Percentiles rank a stretch among this genome's conserved stretches.
phyloP scores from a whole-genome alignment of 768 basidiomycete species.

The Xerocomus potaroensis region DNA sequence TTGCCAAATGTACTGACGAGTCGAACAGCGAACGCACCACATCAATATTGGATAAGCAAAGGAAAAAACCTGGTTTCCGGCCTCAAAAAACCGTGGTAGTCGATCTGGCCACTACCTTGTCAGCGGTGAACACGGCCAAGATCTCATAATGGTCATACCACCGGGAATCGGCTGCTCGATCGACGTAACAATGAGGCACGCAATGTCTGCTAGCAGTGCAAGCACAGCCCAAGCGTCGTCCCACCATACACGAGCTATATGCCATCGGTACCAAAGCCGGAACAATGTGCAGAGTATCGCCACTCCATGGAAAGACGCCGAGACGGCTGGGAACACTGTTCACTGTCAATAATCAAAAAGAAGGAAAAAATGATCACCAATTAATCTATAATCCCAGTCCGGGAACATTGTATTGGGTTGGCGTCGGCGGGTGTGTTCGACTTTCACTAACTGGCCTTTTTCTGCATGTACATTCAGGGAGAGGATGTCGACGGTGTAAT shows the following conservation, averaged over 20 bases:
- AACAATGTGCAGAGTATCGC: constrained; percentile 23
- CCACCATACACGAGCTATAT: constrained; percentile 21
- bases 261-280: constrained; percentile 20
- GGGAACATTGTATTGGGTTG: constrained; percentile 11
- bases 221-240: constrained; percentile 21
- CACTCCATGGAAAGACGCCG: constrained; percentile 16
- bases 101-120: not conserved
- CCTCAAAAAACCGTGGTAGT: constrained; percentile 5
- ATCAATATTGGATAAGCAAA: constrained; percentile 15
- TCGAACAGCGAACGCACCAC: constrained; percentile 2
- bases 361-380: constrained; percentile 7
- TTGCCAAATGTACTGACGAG: not conserved
- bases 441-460: not conserved
- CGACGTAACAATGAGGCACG: constrained; percentile 2
- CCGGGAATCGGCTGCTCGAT: constrained; percentile 7
- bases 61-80: constrained; percentile 15
- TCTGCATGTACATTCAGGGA: not conserved
- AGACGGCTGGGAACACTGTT: constrained; percentile 8
- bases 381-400: constrained; percentile 7
- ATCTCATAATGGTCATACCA: constrained; percentile 2
- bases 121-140: not conserved
- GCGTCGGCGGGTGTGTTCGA: not conserved
- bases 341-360: not conserved
- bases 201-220: constrained; percentile 13
- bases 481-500: not conserved